Base-by-base conservation (phyloP, 2,329 filamentous ascomycete genomes). In the Elsinoe arachidis region DNA sequence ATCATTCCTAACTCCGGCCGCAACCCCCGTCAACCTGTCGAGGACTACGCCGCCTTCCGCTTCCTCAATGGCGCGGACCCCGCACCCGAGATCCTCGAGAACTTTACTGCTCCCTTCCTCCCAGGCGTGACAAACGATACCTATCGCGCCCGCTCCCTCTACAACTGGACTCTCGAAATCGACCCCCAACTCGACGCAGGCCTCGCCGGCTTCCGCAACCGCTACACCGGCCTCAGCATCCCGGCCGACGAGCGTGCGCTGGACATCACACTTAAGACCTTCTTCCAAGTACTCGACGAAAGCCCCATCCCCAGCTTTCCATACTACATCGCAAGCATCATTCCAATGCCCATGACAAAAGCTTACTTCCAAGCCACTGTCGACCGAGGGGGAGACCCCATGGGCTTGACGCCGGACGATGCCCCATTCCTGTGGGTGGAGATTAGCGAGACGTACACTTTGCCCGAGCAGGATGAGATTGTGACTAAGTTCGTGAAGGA, bases 61-160 rank as follows among this genome's bases (percentile, higher is more conserved):
- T 46, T 46, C 19, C 19, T 46, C 17, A 46, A 46, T 17, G 43
- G 43, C 17, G 19, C 43, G 2, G 43, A 46, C 19, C 43, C 15
- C 19, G 17, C 43, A 3, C 43, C 43, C 10, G 11, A 23, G 19
- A 46, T 46, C 19, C 43, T 46, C 19, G 43, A 63, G 19, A 66
- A 66, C 41, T 64, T 66, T 38, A 66, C 62, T 5, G 60, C 63
- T 1, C 64, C 63, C 3, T 57, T 49, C 14, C 44, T 66, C 2
- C 43, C 58, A 1, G 60, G 63, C 1, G 41, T 63, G 11, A 59
- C 61, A 58, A 63, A 37, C 26, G 43, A 46, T 9, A 59, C 61
- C 9, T 53, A 44, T 59, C 26, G 51, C 58, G 3, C 60, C 60
- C 41, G 60, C 60, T 38, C 55, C 57, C 5, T 47, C 63, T 9